Base-by-base conservation (phyloP, 768 basidiomycete genomes). In the Tephrocybe sp. region DNA sequence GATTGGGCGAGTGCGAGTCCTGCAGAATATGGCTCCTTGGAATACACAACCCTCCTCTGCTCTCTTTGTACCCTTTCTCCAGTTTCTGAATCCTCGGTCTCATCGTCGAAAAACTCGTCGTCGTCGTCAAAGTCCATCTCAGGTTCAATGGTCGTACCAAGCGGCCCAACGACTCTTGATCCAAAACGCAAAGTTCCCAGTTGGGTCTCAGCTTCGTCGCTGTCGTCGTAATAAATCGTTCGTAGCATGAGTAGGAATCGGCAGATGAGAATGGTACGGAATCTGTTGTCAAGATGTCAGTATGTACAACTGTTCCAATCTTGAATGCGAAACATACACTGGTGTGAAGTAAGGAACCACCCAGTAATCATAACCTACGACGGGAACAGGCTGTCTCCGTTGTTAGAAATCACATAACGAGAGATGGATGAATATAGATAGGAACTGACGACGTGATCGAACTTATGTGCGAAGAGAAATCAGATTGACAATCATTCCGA, bases 341-440 rank as follows among this genome's bases (percentile, higher is more conserved):
- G 66, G 66, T 0, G 63, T 67, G 29, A 64, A 68, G 43, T 65
- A 68, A 11, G 66, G 66, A 7, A 68, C 66, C 13, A 68, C 64
- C 66, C 64, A 68, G 47, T 66, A 68, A 39, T 65, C 63, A 47
- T 66, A 68, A 6, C 64, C 61, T 1, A 64, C 61, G 3, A 61
- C 64, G 29, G 61, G 59, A 44, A 55, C 38, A 15, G 66, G 63
- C 64, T 67, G 36, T 5, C 42, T 25, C 27, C 4, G 9, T 34
- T n/a, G 15, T 12, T 4, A n/a, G 9, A 30, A 8, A 43, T 38
- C 12, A 37, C 27, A 34, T 11, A 43, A 31, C n/a, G 7, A 33
- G 22, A 23, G 7, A 10, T 12, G n/a, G 10, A n/a, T 5, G 19
- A 3, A 24, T 22, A 21, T 5, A 4, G 22, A 33, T 25, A 4